These are phyloP conservation scores for Ceratocystis cubensis DNA, from an alignment of 2,329 filamentous ascomycete genomes.

Conservation along the genomic window DNA sequence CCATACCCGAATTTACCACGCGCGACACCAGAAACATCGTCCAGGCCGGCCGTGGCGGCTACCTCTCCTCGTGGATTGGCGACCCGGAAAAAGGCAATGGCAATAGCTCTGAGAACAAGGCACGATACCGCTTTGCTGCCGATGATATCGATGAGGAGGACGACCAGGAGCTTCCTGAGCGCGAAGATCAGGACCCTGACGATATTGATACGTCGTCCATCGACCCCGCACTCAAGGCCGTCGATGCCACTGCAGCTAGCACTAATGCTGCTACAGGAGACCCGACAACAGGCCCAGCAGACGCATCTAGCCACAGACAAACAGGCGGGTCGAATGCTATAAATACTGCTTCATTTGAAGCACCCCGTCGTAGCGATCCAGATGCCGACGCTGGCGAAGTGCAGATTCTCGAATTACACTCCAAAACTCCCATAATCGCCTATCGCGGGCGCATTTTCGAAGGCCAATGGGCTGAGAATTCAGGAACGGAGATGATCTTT, in stretches of 20 bases:
- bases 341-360: neutral
- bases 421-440: constrained; percentile 60
- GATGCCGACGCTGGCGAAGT: constrained; percentile 34
- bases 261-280: neutral
- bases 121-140: constrained; percentile 22
- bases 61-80: constrained; percentile 26
- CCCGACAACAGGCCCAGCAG: constrained; percentile 2
- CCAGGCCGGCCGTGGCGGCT: constrained; percentile 22
- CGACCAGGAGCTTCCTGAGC: constrained; percentile 28
- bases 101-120: constrained; percentile 2
- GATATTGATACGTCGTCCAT: constrained; percentile 12
- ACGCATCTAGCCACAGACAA: neutral
- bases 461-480: constrained; percentile 67
- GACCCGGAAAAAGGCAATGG: constrained; percentile 16
- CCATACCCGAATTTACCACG: constrained; percentile 42
- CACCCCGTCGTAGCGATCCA: neutral
- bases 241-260: neutral
- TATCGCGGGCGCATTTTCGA: constrained; percentile 68
- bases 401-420: constrained; percentile 75
- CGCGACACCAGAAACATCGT: constrained; percentile 19
- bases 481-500: constrained; percentile 76
- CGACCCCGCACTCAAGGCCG: neutral
- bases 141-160: constrained; percentile 26
- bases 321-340: neutral
- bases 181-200: constrained; percentile 27